Base-by-base conservation (phyloP, 2,329 filamentous ascomycete genomes). In the Ophioceras dolichostomum region DNA sequence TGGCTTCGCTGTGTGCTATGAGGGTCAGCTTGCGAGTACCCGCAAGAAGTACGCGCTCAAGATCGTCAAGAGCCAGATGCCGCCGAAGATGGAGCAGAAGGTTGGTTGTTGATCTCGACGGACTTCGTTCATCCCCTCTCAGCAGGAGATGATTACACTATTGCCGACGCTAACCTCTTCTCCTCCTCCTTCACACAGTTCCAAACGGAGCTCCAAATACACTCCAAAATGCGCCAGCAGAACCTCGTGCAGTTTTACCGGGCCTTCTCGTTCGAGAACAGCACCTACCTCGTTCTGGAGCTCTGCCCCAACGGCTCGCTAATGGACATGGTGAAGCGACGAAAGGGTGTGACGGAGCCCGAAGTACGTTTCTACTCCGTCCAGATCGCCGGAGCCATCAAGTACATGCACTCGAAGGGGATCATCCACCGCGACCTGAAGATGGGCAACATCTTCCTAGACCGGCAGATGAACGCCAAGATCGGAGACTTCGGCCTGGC, bases 361-460 rank as follows among this genome's bases (percentile, higher is more conserved):
- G 91, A 98, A 60, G 87, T 95, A 34, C 76, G 91, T 45, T 86
- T 88, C 49, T 94, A 94, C 57, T 82, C 91, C 43, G 78, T 98
- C 29, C 91, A 98, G 59, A 87, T 95, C 42, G 86, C 89, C 46
- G 91, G 91, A 26, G 91, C 91, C 27, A 89, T 98, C 60, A 96
- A 96, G 60, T 98, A 98, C 55, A 83, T 98, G 67, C 93, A 98
- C 58, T 79, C 79, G 52, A 83, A 93, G 55, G 91, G 89, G 46
- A 93, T 98, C 43, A 94, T 96, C 35, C 91, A 98, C 59, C 78
- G 91, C 35, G 91, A 98, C 59, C 62, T 98, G 49, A 98, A 98
- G 62, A 96, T 95, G 68, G 93, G 91, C 34, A 98, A 98, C 56
- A 80, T 98, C 47, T 98, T 98, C 52, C 69, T 98, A 37, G 91